Base-by-base conservation (phyloP, 2,329 filamentous ascomycete species). In the Pseudogymnoascus sp. region DNA sequence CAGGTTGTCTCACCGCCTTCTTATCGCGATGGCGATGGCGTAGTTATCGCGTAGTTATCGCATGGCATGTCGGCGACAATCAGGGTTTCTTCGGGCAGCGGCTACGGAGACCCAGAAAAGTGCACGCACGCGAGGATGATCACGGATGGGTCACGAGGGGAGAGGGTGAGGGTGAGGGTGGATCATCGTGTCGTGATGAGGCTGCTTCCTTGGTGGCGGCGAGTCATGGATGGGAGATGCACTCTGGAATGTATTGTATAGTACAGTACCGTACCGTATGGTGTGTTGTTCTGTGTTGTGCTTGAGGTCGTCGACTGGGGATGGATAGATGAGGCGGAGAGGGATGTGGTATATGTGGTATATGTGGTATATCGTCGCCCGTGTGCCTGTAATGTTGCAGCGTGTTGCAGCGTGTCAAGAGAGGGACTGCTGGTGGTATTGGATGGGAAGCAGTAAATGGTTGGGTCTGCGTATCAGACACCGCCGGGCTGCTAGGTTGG, bases 21-120 rank as follows among this genome's bases (percentile, higher is more conserved):
- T 52, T 52, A 52, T 52, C 45, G 45, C 42, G 45, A 52, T 52
- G 42, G 45, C 42, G 45, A 52, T 52, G 25, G 30, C 30, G 30
- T 35, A 35, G 30, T 35, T 28, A 28, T 7, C 25, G 41, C 41
- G 22, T 25, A 25, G 19, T 45, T 49, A 52, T 28, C 45, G 45
- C 23, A 16, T 52, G 23, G 45, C 25, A 52, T 16, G 14, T 3
- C 45, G 45, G 8, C 23, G 23, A 52, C 23, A 52, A 28, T 28
- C 42, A n/a, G 42, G 42, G 42, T n/a, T 49, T n/a, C 42, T 28
- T n/a, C 23, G 41, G 41, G 5, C 41, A 6, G 41, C 6, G 12
- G 22, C 42, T 49, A 49, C 42, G 39, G 39, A 12, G 39, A 42
- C 19, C 23, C 14, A 49, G 42, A 30, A 9, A 3, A 11, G 3